A percentile compares a stretch with the other conserved stretches of the same genome.
phyloP scores from a whole-genome alignment of 495 filamentous ascomycete species.

The Saxophila tyrrhenica region DNA sequence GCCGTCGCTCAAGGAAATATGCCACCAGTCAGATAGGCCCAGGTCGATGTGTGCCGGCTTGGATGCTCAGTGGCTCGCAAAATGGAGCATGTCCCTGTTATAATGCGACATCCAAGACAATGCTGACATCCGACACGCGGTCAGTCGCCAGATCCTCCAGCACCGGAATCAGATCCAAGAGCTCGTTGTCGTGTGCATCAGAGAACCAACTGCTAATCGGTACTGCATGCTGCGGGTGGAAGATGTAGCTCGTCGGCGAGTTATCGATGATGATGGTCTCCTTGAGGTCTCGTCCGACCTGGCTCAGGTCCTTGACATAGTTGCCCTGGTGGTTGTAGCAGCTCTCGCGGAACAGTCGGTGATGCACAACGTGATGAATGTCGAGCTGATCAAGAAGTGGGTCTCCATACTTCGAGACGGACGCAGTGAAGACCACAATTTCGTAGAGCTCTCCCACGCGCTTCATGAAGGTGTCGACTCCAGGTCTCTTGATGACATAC shows the following conservation, averaged over 20 bases:
- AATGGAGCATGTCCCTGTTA: constrained; percentile 32
- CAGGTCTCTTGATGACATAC: constrained; percentile 96
- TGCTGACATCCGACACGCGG: constrained; percentile 88
- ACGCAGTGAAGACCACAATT: constrained; percentile 97
- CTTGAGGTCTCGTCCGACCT: constrained; percentile 87
- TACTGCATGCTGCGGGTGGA: constrained; percentile 97
- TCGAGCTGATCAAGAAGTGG: constrained; percentile 93
- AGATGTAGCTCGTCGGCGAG: constrained; percentile 97
- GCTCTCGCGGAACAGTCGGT: constrained; percentile 92
- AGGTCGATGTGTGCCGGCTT: not conserved
- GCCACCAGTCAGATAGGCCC: not conserved
- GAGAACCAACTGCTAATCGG: constrained; percentile 99
- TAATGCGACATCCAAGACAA: constrained; percentile 92
- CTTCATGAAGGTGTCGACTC: constrained; percentile 98
- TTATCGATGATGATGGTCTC: constrained; percentile 99
- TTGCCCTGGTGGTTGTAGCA: constrained; percentile 99
- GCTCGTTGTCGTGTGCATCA: constrained; percentile 98
- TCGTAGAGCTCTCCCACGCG: constrained; percentile 95
- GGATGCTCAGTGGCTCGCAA: too few relatives aligned
- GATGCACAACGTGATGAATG: constrained; percentile 93
- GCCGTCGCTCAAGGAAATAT: not conserved
- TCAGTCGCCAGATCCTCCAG: constrained; percentile 87
- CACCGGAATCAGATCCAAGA: constrained; percentile 94
- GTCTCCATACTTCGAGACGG: constrained; percentile 98
- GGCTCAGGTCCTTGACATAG: constrained; percentile 97